These are phyloP conservation scores for Albatrellus ellisii DNA, from an alignment of 768 basidiomycete genomes.

Conservation along the genomic window DNA sequence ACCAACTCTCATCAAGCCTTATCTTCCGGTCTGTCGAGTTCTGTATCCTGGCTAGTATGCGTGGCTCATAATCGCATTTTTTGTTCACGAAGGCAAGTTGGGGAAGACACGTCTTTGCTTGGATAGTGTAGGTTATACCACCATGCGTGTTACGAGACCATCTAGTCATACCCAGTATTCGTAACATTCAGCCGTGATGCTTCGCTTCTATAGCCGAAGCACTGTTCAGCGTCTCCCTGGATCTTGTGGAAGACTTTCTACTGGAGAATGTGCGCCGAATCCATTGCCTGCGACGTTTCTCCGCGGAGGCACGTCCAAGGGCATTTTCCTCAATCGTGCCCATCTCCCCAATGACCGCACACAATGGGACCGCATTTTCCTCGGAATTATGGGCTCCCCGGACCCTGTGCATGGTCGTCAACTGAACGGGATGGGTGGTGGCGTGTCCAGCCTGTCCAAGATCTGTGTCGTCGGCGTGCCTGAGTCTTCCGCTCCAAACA, in stretches of 20 bases:
- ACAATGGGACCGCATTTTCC: conserved; percentile 49
- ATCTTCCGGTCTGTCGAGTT: too few species aligned
- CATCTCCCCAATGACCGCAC: conserved; percentile 36
- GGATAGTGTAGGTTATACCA: too few species aligned
- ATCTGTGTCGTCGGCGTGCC: conserved; percentile 50
- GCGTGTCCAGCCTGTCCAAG: conserved; percentile 63
- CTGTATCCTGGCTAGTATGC: too few species aligned
- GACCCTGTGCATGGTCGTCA: conserved; percentile 56
- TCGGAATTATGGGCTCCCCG: conserved; percentile 73
- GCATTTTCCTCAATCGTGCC: conserved; percentile 45
- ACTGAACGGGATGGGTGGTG: conserved; percentile 75
- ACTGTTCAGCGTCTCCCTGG: neutral
- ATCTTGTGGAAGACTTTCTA: conserved; percentile 1
- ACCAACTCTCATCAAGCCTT: too few species aligned
- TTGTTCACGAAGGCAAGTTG: too few species aligned
- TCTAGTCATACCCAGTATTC: too few species aligned
- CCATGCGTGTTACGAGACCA: too few species aligned
- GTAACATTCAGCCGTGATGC: too few species aligned
- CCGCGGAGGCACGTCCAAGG: conserved; percentile 70
- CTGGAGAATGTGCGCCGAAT: conserved; percentile 14
- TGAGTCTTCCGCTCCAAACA: conserved; percentile 25
- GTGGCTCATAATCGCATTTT: too few species aligned
- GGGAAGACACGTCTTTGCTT: too few species aligned
- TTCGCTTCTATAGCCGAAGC: neutral
- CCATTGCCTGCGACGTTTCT: conserved; percentile 35